Percentiles rank a stretch among this genome's conserved stretches.
These are phyloP conservation scores for Cadophora malorum DNA, from an alignment of 2,329 filamentous ascomycete species.

Conservation along the genomic window DNA sequence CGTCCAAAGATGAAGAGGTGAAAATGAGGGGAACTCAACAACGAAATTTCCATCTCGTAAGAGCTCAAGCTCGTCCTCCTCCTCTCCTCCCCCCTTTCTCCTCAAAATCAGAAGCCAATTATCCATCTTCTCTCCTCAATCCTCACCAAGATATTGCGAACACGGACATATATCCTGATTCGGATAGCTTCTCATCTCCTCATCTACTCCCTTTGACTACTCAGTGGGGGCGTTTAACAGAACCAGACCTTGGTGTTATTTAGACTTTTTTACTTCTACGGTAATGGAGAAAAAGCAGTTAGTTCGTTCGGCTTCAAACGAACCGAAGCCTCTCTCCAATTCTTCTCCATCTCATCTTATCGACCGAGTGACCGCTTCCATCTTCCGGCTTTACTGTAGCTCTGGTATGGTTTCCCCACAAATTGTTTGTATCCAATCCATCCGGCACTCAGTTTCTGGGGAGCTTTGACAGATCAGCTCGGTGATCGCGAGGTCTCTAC, in stretches of 20 bases:
- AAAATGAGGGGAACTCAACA: too few relatives aligned
- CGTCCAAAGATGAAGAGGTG: too few relatives aligned
- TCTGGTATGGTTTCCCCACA: background rate
- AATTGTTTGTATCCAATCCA: background rate
- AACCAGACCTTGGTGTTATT: background rate
- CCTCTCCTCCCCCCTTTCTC: background rate
- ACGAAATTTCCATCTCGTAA: too few relatives aligned
- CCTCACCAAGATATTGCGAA: constrained; percentile 1
- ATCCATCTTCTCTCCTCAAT: background rate
- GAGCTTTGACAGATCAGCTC: background rate
- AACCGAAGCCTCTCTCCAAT: background rate
- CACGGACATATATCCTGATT: background rate
- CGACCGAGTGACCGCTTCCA: background rate
- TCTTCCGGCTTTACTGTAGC: background rate
- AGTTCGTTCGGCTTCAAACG: background rate
- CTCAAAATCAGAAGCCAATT: background rate
- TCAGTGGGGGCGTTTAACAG: background rate
- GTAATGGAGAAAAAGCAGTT: background rate
- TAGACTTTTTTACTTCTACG: constrained; percentile 2
- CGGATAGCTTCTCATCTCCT: background rate
- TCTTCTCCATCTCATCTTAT: background rate
- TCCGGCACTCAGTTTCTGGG: background rate
- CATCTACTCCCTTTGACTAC: background rate
- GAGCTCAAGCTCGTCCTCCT: background rate
- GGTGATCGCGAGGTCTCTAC: background rate